Evolutionary conservation across 805 yeast genomes (phyloP).

Genomic region (Maudiozyma pseudohumilis): DNA sequence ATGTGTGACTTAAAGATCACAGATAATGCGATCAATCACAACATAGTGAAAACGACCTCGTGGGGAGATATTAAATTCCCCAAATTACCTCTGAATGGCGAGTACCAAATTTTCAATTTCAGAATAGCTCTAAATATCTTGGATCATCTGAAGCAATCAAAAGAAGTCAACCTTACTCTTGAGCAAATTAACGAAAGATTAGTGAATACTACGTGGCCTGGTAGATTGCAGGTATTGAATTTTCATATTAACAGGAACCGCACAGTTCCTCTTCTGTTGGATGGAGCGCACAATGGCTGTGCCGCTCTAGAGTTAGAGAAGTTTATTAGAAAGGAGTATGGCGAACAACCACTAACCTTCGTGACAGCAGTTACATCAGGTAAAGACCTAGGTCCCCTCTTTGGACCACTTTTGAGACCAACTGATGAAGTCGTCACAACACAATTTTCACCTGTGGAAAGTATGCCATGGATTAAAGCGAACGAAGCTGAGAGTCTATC

Average conservation of each 20-base stretch:
- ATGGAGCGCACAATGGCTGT: conserved; percentile 88
- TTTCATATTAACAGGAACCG: conserved; percentile 17
- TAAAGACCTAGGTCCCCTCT: conserved; percentile 45
- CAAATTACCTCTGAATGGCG: conserved; percentile 54
- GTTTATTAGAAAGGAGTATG: conserved; percentile 33
- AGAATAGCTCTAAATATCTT: conserved; percentile 55
- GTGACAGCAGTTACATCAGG: conserved; percentile 71
- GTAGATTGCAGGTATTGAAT: conserved; percentile 55
- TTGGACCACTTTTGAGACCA: conserved; percentile 39
- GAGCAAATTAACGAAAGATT: conserved; percentile 43
- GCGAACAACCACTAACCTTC: conserved; percentile 33
- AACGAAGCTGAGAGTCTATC: conserved; percentile 25
- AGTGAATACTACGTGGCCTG: conserved; percentile 64
- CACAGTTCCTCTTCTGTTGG: conserved; percentile 40
- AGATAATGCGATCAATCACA: conserved; percentile 7
- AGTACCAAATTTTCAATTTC: conserved; percentile 62
- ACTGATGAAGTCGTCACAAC: conserved; percentile 55
- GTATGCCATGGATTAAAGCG: conserved; percentile 89
- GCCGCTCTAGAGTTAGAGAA: conserved; percentile 68
- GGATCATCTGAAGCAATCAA: conserved; percentile 27
- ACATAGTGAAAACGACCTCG: conserved; percentile 17
- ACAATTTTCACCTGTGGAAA: conserved; percentile 58
- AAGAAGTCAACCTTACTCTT: conserved; percentile 24
- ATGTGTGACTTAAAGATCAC: conserved; percentile 26
- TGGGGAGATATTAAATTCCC: conserved; percentile 27